Base-by-base conservation (phyloP, 2,329 filamentous ascomycete species). In the Fusarium sp. region DNA sequence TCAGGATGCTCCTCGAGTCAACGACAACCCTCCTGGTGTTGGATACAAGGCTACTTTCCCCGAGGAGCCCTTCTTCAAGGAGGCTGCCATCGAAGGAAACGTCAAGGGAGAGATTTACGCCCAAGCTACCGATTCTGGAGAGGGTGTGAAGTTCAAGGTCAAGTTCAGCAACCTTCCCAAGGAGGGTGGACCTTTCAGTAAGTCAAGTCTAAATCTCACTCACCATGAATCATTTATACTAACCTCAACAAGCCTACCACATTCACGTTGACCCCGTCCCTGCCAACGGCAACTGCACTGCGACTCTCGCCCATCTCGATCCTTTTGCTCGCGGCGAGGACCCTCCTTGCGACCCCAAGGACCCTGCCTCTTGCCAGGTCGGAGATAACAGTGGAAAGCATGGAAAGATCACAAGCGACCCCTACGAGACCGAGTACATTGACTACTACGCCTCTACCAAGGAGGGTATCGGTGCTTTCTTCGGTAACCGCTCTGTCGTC, bases 371-470 rank as follows among this genome's bases (percentile, higher is more conserved):
- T 12, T 96, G 92, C 82, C 88, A 95, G 80, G 88, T 92, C 13
- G 92, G 93, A 69, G 92, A 95, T 77, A 83, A 94, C 59, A 87
- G 88, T 72, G 92, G 92, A 76, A 95, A 95, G 82, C 83, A 91
- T 74, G 91, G 91, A 66, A 84, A 84, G 64, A 86, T 92, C 74
- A 82, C 79, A 27, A 77, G 79, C 28, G 83, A 85, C 67, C 81
- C 84, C 14, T 89, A 85, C 75, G 75, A 77, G 28, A 79, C 77
- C 58, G 81, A 79, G 50, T 91, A 87, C 80, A 75, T 78, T 62
- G 90, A 92, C 75, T 77, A 80, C 23, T 92, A 84, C 75, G 80
- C 85, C n/a, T 88, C 89, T 6, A 85, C 88, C 32, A 74, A 80
- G 45, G 76, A 82, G 16, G 85, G 83, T 37, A 78, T 82, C 42